Base-by-base conservation (phyloP, 495 filamentous ascomycete species). In the Platismatia glauca region DNA sequence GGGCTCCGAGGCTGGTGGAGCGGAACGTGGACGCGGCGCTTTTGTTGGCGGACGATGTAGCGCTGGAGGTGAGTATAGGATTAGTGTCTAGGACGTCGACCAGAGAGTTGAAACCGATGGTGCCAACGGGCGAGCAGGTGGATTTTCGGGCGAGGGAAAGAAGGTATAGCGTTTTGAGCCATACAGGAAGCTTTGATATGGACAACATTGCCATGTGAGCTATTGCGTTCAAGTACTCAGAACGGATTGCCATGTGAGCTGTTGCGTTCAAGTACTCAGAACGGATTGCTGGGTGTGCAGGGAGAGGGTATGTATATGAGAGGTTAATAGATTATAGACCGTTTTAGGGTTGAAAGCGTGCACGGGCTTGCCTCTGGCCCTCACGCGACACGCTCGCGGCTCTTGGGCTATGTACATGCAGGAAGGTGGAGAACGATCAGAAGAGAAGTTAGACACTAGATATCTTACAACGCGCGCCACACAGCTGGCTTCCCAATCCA, bases 311-410 rank as follows among this genome's bases (percentile, higher is more conserved):
- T 9, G n/a, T 16, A 33, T 22, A 24, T 27, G 13, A 33, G 7
- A 24, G 8, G 7, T 37, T 12, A 22, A 20, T 24, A 16, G 20
- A 39, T 63, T 13, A 20, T 38, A 37, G 13, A 33, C 35, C 27
- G 20, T 3, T 34, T 16, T 0, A 16, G 29, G 13, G 16, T 22
- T 12, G 34, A 8, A 1, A n/a, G 33, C 15, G 15, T 44, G 61
- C 61, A 63, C 55, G 61, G 61, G 33, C 55, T 57, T 63, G 1
- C 5, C 46, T 37, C 8, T 15, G 46, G 20, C 15, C 41, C 31
- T 48, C 34, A 52, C 15, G 61, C 61, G 61, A 63, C 24, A 63
- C 55, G 61, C 41, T 63, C 1, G 55, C 61, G 61, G 55, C 11
- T 63, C 55, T 58, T 31, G 15, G 24, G 27, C 27, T 62, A 39